Base-by-base conservation (phyloP, 2,329 filamentous ascomycete genomes). In the Endothia cerciana region DNA sequence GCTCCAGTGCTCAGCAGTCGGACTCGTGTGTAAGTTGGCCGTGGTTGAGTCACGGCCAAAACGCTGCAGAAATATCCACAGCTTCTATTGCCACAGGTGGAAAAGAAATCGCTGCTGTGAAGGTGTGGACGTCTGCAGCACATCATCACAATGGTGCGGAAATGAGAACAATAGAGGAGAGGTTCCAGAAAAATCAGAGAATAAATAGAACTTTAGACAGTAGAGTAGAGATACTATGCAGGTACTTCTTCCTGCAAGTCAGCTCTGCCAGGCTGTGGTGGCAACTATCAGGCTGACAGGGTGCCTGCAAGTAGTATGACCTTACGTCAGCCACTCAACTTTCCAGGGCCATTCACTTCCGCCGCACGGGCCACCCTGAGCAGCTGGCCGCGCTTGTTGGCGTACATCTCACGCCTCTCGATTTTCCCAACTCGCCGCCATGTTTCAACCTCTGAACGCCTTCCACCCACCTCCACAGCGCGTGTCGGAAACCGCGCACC, bases 401-500 rank as follows among this genome's bases (percentile, higher is more conserved):
- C 38, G 40, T 43, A 41, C 43, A 62, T 49, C 61, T 65, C 66
- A 63, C 66, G 61, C 66, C 66, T 53, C 56, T 66, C 56, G 65
- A 67, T 65, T 68, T 68, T 65, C 66, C 64, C 64, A 69, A 69
- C 68, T 70, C 63, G 68, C 69, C 69, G 70, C 66, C 57, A 61
- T 51, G 56, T 63, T 28, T 63, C 40, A 45, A 41, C 63, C 78
- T 80, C 79, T 79, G 75, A 72, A 74, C 73, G 49, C 64, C 65
- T 70, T 69, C 73, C 69, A 72, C 68, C 79, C 56, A 41, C 25
- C 60, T 60, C 81, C 80, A 79, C 76, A 78, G 79, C 80, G 80
- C 85, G 84, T 81, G 82, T 82, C 83, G 78, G 78, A 76, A 79
- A 80, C 80, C 80, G 78, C 77, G 77, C 77, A 73, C 73, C 69